Base-by-base conservation (phyloP, 352 stramenopile species). In the Phytopythium mirpurense region DNA sequence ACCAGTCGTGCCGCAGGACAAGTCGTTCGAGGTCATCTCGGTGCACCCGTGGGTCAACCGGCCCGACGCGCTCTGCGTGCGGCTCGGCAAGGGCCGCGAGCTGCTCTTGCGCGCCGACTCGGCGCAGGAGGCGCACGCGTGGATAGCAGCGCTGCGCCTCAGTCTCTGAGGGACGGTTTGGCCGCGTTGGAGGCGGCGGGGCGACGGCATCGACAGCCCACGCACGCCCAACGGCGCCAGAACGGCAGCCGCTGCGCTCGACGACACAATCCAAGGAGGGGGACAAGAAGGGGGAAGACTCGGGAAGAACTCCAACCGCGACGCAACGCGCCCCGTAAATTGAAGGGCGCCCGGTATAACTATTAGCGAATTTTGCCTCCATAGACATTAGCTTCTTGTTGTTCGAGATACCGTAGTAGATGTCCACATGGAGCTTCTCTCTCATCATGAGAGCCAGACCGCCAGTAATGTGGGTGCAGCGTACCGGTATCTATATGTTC, bases 31-130 rank as follows among this genome's bases (percentile, higher is more conserved):
- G 35, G 69, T 86, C 37, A 67, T 88, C 31, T 70, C 70, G 34
- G 73, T 68, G 29, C 60, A 59, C 36, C 49, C 52, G 8, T 88
- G 69, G 70, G 60, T 26, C 15, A 72, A 66, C 45, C 71, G 74
- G 42, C 37, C 54, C 10, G 36, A 82, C 46, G 72, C 70, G 5
- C 59, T 89, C 16, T 74, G 67, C 49, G 66, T 89, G 36, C 67
- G 73, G 18, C 43, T 89, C 11, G 66, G 68, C 56, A 65, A 74
- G 43, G 57, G 78, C 73, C 83, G 77, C 65, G 67, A 86, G 37
- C 49, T 89, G 21, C 70, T 65, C 41, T 67, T 82, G 61, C 60
- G 72, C 48, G 64, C 74, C 0, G 60, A 67, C 9, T 68, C 80
- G 36, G 62, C 68, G 43, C 67, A 52, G 2, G 74, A 89, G 43